These are phyloP conservation scores for Kuraishia hungarica DNA, from an alignment of 805 yeast genomes.

Conservation along the genomic window DNA sequence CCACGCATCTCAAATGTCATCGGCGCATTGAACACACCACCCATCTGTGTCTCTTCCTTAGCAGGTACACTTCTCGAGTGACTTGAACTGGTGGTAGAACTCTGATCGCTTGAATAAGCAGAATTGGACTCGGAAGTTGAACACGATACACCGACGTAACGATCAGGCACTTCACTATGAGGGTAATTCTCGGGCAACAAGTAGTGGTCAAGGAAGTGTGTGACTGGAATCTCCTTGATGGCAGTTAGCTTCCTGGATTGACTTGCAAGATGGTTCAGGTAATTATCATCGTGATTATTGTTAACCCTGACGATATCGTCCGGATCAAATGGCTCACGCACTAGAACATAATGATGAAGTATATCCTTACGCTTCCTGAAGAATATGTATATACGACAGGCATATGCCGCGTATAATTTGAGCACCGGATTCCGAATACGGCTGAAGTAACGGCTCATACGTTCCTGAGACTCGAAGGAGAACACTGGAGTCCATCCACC, in stretches of 20 bases:
- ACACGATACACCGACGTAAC: neutral
- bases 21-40: neutral
- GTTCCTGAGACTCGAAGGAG: neutral
- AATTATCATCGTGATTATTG: neutral
- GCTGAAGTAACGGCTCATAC: neutral
- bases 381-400: neutral
- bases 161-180: neutral
- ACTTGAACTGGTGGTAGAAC: neutral
- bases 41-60: neutral
- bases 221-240: neutral
- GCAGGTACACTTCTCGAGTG: neutral
- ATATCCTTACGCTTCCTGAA: neutral
- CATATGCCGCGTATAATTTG: neutral
- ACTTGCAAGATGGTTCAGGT: neutral
- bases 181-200: conserved; percentile 1
- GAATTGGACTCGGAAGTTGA: neutral
- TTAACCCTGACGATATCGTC: neutral
- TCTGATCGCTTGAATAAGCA: neutral
- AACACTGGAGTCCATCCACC: neutral
- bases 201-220: neutral
- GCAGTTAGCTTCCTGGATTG: neutral
- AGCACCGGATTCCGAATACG: neutral
- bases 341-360: neutral
- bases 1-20: neutral
- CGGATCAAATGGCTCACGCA: conserved; percentile 1